Evolutionary conservation across 2,329 filamentous ascomycete species (phyloP).

Genomic region (Salinomyces thailandicus): DNA sequence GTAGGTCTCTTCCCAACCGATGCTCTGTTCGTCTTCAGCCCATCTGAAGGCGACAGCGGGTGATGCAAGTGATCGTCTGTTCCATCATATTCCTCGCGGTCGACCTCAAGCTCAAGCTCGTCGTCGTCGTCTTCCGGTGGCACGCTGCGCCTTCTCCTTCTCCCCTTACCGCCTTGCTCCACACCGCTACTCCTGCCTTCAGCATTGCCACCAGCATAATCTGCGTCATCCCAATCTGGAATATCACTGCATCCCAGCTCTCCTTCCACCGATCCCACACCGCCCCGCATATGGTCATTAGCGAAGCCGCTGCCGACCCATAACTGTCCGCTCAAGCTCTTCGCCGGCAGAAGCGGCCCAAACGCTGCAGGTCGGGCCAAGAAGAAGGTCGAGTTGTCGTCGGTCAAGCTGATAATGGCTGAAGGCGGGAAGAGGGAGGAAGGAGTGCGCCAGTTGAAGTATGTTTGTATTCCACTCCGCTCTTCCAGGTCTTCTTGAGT

Average conservation of each 20-base stretch:
- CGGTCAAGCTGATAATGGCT: conserved; percentile 88
- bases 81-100: conserved; percentile 50
- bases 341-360: conserved; percentile 63
- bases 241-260: conserved; percentile 94
- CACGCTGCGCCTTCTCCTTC: conserved; percentile 16
- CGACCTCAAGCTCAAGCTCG: conserved; percentile 10
- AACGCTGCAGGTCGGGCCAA: conserved; percentile 87
- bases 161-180: conserved; percentile 7
- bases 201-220: conserved; percentile 15
- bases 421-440: conserved; percentile 90
- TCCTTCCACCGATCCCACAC: conserved; percentile 51
- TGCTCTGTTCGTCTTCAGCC: conserved; percentile 24
- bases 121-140: conserved; percentile 10
- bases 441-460: conserved; percentile 45
- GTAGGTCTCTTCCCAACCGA: conserved; percentile 27
- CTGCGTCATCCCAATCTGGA: conserved; percentile 67
- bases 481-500: conserved; percentile 17
- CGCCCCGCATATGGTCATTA: conserved; percentile 59
- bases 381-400: conserved; percentile 97
- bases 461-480: conserved; percentile 28
- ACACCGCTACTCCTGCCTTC: conserved; percentile 30
- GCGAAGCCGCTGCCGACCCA: conserved; percentile 92
- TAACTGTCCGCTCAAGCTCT: conserved; percentile 75
- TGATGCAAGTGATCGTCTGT: conserved; percentile 77
- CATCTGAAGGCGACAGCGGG: conserved; percentile 36